Conservation (phyloP, 1,284 basidiomycete genomes). For the Agroathelia rolfsii region DNA sequence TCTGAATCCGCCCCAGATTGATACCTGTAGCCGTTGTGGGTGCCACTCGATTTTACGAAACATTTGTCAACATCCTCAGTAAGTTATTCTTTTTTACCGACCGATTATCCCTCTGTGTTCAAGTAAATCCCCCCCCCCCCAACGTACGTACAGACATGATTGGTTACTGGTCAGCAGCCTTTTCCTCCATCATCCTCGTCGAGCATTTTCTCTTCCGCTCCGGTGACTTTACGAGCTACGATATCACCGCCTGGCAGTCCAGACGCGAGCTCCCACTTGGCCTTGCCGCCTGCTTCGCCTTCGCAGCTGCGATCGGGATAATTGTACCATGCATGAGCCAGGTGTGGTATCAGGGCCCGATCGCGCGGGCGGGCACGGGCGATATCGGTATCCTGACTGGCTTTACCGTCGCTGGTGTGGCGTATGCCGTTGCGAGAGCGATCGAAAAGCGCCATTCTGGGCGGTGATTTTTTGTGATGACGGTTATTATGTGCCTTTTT, state of each 20-base stretch:
- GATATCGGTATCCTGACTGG: conserved; percentile 49
- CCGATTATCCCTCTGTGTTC: no score
- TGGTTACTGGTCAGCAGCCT: conserved; percentile 55
- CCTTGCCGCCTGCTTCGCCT: conserved; percentile 38
- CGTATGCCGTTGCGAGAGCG: conserved; percentile 31
- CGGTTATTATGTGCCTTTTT: no score
- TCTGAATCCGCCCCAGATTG: conserved; percentile 25
- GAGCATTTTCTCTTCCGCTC: conserved; percentile 51
- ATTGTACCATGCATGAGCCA: conserved; percentile 52
- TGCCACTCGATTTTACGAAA: conserved; percentile 45
- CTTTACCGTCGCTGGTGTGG: conserved; percentile 28
- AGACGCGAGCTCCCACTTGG: conserved; percentile 32
- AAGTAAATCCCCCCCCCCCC: no score
- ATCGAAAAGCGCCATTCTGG: no score
- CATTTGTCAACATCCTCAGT: conserved; percentile 48
- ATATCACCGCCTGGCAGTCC: conserved; percentile 33
- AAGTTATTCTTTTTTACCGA: no score
- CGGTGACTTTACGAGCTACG: conserved; percentile 31
- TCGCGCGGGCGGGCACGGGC: conserved; percentile 37
- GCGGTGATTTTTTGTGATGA: no score
- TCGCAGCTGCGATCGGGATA: conserved; percentile 34
- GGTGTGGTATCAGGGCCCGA: conserved; percentile 44
- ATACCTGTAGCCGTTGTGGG: conserved; percentile 53
- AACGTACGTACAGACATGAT: no score
- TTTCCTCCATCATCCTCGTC: conserved; percentile 38